Percentiles rank a stretch among this genome's conserved stretches.
phyloP scores from a whole-genome alignment of 2,329 filamentous ascomycete genomes.

The Cordyceps farinosa region DNA sequence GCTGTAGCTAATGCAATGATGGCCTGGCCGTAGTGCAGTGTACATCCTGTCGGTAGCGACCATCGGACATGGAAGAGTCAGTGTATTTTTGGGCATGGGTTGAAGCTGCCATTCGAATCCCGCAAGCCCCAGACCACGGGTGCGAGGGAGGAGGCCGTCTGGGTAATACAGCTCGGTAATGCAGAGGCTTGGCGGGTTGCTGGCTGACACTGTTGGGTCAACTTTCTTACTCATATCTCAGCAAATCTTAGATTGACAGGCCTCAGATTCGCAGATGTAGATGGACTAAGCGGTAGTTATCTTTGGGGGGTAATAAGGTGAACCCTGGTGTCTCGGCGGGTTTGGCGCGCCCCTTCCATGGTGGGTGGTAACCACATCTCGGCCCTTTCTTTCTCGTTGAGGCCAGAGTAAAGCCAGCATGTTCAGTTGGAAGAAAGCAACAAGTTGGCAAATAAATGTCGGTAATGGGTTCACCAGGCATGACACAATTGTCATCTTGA shows the following conservation, averaged over 20 bases:
- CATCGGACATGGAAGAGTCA: not conserved
- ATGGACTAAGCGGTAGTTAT: not conserved
- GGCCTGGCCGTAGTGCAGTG: not conserved
- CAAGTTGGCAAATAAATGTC: not conserved
- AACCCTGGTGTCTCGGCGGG: not conserved
- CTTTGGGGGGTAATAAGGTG: not conserved
- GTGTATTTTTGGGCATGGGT: not conserved
- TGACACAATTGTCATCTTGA: no score
- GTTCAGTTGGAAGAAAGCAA: not conserved
- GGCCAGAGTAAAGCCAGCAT: not conserved
- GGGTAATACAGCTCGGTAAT: conserved; percentile 11
- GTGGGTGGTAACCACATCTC: not conserved
- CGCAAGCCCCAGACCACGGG: not conserved
- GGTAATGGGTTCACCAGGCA: not conserved
- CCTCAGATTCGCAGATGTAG: conserved; percentile 8
- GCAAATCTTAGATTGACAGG: conserved; percentile 9
- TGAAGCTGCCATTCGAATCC: conserved; percentile 1
- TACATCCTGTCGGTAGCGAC: not conserved
- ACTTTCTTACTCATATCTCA: conserved; percentile 17
- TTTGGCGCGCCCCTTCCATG: not conserved
- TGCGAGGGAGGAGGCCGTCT: not conserved
- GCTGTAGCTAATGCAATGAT: not conserved
- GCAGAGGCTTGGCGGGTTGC: conserved; percentile 8
- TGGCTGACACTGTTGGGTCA: conserved; percentile 10
- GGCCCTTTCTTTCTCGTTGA: not conserved